Evolutionary conservation across 495 filamentous ascomycete genomes (phyloP), one percentile per base, ranked within the genome.

Genomic region (Saxophila tyrrhenica): DNA sequence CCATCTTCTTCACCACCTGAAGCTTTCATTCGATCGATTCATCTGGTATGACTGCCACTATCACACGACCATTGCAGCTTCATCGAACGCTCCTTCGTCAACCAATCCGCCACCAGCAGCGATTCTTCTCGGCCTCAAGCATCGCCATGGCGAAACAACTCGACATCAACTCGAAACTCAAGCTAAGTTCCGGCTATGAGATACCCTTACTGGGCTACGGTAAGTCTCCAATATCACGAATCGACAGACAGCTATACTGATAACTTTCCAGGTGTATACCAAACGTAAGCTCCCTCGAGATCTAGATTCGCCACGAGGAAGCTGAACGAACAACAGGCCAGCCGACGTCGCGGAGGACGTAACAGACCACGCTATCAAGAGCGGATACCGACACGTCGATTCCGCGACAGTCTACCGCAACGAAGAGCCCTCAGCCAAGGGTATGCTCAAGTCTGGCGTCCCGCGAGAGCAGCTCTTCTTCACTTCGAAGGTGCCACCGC

Each of bases 371-470:
- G 80, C 87, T 2, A 67, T 92, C 48, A 72, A 82, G 60, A 64
- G 69, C 3, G 87, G 87, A 38, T 92, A 90, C 59, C 80, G 82
- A 42, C 86, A 87, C 69, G 80, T 92, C 53, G 87, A 92, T 67
- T 83, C 80, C 21, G 87, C 87, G 0, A 75, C 76, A 8, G 73
- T 69, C 41, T 91, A 92, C 64, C 70, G 73, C 56, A 89, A 89
- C 58, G 85, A 92, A 67, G 75, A 65, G 5, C 73, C 78, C 9
- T 82, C 79, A 23, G 84, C 80, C 1, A 64, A 72, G 0, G 85
- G 82, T 3, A 80, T 92, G 47, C 67, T 69, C 17, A 67, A 72
- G 43, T 71, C 77, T 19, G 72, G 73, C 1, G 66, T 88, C 2
- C 74, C 82, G 0, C 79, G 86, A 29, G 68, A 72, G 17, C 68